Base-by-base conservation (phyloP, 257 asterid genomes). In the Capsicum pubescens region DNA sequence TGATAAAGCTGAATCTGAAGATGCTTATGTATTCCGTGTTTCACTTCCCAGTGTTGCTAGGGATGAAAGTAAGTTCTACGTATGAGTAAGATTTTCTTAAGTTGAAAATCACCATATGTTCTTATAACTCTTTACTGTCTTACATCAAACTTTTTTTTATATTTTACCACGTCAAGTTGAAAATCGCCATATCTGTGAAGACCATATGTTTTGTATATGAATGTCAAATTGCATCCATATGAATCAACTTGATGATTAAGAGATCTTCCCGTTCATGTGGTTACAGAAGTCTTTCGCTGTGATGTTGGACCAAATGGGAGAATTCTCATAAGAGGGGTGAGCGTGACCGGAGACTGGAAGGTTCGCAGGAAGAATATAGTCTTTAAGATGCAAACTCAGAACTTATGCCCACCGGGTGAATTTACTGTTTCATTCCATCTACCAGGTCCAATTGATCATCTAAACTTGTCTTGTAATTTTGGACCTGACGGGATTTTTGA, bases 401-500 rank as follows among this genome's bases (percentile, higher is more conserved):
- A 90, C 81, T 86, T 90, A 39, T 72, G 90, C 57, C 91, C 93
- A 7, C 86, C 88, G 36, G 93, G 93, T 26, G 89, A 87, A 21
- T 90, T 90, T 74, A 84, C 93, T 9, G 44, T 90, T 83, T 84
- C 91, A 52, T 90, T 90, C 87, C 89, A 68, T 83, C 88, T 90
- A 17, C 90, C 93, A 13, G 93, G 90, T 58, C 89, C 93, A 32
- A 84, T 87, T 83, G 90, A 86, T 82, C 78, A 83, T 59, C 83
- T 82, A 36, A 83, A 84, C 55, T 21, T 84, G 9, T 74, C 70
- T 35, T 84, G 88, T 58, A 55, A 81, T 26, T 90, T 87, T 60
- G 90, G 91, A 21, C 55, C 84, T 78, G 92, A 90, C 50, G 93
- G 91, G 36, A 84, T 89, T 83, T 87, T 90, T 48, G 91, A 90